phyloP scores from a whole-genome alignment of 2,329 filamentous ascomycete genomes.

The Neocatenulostroma microsporum region DNA sequence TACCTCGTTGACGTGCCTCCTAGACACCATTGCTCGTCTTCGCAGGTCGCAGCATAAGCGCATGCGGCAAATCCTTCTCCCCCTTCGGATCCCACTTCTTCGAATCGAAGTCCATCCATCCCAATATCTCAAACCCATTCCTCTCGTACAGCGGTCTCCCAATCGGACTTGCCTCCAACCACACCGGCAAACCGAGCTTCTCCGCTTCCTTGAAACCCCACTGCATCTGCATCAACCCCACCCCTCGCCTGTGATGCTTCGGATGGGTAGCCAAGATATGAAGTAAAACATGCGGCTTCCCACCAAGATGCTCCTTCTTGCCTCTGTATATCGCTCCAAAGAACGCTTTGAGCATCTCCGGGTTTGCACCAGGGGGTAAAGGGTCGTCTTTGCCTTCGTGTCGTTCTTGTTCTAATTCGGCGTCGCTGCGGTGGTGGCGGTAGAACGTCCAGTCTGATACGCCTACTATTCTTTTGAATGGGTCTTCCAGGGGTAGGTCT shows the following conservation, averaged over 20 bases:
- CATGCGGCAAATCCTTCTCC: constrained; percentile 19
- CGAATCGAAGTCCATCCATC: constrained; percentile 23
- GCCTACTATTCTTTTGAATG: constrained; percentile 20
- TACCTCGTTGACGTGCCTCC: too few relatives aligned
- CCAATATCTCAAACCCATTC: constrained; percentile 28
- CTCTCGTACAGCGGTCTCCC: constrained; percentile 35
- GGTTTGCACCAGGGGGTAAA: constrained; percentile 14
- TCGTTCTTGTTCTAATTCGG: constrained; percentile 19
- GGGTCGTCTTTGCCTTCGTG: constrained; percentile 14
- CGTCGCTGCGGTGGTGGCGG: constrained; percentile 18
- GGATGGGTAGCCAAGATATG: constrained; percentile 32
- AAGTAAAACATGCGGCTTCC: constrained; percentile 19
- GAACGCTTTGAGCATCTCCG: constrained; percentile 18
- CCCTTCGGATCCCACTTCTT: constrained; percentile 20
- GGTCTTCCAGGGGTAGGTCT: constrained; percentile 18
- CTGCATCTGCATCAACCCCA: constrained; percentile 31
- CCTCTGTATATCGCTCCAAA: constrained; percentile 8
- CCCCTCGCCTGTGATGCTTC: constrained; percentile 33
- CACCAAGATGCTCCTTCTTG: constrained; percentile 20
- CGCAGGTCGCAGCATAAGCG: constrained; percentile 21
- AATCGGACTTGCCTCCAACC: constrained; percentile 33
- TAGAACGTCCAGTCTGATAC: constrained; percentile 27
- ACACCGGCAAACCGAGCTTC: constrained; percentile 29
- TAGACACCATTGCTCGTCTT: constrained; percentile 8
- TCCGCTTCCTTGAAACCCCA: constrained; percentile 37